phyloP scores from a whole-genome alignment of 805 yeast genomes.

The Cyberlindnera galapagoensis region DNA sequence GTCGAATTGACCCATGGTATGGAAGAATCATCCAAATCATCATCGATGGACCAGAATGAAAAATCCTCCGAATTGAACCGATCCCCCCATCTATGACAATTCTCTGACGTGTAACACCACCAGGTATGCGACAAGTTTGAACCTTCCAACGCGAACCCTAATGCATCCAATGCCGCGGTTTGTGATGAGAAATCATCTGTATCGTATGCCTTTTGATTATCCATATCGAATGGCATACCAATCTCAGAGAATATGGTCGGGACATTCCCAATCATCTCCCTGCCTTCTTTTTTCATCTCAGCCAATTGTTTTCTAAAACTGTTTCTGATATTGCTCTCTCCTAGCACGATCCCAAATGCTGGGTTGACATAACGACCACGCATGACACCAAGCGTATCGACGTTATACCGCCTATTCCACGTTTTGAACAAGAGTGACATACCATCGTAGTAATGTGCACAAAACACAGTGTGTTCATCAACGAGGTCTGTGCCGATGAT shows the following conservation, averaged over 20 bases:
- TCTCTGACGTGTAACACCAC: constrained; percentile 78
- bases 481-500: constrained; percentile 43
- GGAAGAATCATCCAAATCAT: constrained; percentile 23
- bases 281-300: constrained; percentile 62
- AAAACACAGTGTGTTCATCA: constrained; percentile 60
- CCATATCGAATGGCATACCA: constrained; percentile 98
- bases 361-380: constrained; percentile 73
- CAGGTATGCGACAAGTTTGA: constrained; percentile 64
- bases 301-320: constrained; percentile 62
- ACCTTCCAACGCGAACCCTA: constrained; percentile 72
- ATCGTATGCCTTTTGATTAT: constrained; percentile 61
- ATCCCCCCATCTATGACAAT: constrained; percentile 84
- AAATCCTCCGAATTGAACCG: constrained; percentile 92
- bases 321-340: constrained; percentile 71
- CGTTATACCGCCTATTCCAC: constrained; percentile 80
- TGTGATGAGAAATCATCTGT: constrained; percentile 69
- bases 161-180: constrained; percentile 77
- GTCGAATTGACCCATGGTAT: constrained; percentile 5
- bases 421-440: constrained; percentile 85
- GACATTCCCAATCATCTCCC: constrained; percentile 53
- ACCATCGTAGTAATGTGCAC: constrained; percentile 95
- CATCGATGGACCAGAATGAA: constrained; percentile 76
- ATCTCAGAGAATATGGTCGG: constrained; percentile 87
- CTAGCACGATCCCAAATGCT: constrained; percentile 67
- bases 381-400: constrained; percentile 84